A percentile compares a stretch with the other conserved stretches of the same genome.
phyloP scores from a whole-genome alignment of 2,329 filamentous ascomycete species.

The Aquanectria penicillioides region DNA sequence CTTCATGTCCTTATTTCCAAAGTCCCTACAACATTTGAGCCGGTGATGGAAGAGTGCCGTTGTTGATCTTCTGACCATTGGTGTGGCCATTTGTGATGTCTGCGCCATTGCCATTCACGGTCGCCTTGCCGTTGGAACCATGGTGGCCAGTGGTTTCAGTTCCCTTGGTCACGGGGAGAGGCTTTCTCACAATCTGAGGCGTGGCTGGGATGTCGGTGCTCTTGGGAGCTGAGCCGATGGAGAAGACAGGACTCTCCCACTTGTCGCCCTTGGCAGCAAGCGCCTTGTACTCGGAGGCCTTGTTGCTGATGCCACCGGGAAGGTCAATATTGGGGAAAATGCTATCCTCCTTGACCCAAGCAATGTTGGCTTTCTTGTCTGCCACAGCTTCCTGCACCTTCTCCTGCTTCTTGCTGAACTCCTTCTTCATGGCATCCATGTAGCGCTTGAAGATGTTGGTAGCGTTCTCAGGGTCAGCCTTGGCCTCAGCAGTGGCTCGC shows the following conservation, averaged over 20 bases:
- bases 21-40: conserved; percentile 32
- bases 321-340: conserved; percentile 88
- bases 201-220: conserved; percentile 76
- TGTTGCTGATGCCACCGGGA: conserved; percentile 84
- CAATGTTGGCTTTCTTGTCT: conserved; percentile 73
- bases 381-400: conserved; percentile 71
- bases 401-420: conserved; percentile 79
- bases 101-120: conserved; percentile 25
- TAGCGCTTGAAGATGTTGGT: conserved; percentile 91
- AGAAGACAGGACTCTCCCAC: conserved; percentile 96
- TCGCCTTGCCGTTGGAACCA: conserved; percentile 22
- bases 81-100: conserved; percentile 25
- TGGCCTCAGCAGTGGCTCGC: conserved; percentile 69
- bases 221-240: conserved; percentile 79
- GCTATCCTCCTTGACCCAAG: conserved; percentile 78
- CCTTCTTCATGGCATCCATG: conserved; percentile 76
- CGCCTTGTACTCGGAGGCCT: conserved; percentile 93
- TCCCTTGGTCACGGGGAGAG: conserved; percentile 34
- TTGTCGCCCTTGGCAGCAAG: conserved; percentile 87
- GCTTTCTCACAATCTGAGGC: conserved; percentile 61
- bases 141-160: conserved; percentile 26
- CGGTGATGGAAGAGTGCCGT: conserved; percentile 25
- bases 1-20: neutral
- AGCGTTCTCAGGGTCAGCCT: conserved; percentile 72
- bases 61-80: conserved; percentile 30